phyloP scores from a whole-genome alignment of 495 filamentous ascomycete species.

The Xylaria venustula region DNA sequence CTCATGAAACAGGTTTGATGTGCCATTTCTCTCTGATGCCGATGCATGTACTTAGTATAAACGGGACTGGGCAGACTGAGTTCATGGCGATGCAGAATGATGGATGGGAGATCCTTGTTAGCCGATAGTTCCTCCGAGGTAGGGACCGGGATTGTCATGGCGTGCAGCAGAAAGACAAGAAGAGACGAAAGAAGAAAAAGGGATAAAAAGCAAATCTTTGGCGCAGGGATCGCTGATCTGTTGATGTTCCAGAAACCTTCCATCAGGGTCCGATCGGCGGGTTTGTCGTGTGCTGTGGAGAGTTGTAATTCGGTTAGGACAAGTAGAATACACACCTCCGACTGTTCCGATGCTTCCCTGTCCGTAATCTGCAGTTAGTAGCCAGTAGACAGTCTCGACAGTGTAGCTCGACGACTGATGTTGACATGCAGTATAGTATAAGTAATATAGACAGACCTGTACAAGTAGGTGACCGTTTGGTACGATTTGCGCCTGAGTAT shows the following conservation, averaged over 20 bases:
- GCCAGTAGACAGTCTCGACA: too few species aligned
- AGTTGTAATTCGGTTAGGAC: background rate
- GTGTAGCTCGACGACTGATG: too few species aligned
- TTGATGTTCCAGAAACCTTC: conserved; percentile 13
- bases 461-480: too few species aligned
- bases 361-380: too few species aligned
- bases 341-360: background rate
- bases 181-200: background rate
- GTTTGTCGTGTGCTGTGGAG: background rate
- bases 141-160: background rate
- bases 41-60: background rate
- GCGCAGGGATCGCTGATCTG: conserved; percentile 6
- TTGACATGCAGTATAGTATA: too few species aligned
- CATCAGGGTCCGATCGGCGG: background rate
- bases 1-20: background rate
- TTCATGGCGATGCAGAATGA: background rate
- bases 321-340: background rate
- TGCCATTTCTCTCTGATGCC: background rate
- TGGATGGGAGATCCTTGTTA: conserved; percentile 1
- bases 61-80: background rate
- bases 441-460: too few species aligned
- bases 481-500: too few species aligned
- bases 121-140: conserved; percentile 5
- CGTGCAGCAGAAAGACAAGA: background rate
- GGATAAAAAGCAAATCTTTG: conserved; percentile 1